A percentile compares a stretch with the other conserved stretches of the same genome.
Evolutionary conservation across 805 yeast species (phyloP).

Genomic region (Barnettozyma populi): DNA sequence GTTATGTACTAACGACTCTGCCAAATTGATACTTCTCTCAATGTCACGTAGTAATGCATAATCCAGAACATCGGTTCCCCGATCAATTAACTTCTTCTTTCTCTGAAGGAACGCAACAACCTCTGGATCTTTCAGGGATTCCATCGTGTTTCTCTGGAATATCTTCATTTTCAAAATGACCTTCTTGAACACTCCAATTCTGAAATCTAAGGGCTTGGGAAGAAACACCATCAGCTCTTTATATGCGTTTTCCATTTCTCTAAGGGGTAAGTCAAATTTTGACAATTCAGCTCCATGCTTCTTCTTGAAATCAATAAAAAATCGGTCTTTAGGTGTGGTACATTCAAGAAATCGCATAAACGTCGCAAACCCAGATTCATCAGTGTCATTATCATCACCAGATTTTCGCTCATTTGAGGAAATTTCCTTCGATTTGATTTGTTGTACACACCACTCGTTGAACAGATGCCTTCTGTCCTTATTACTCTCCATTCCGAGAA

Average conservation of each 20-base stretch:
- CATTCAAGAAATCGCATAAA: constrained; percentile 27
- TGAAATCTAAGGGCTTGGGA: constrained; percentile 16
- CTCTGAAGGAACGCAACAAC: neutral
- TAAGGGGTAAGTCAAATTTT: constrained; percentile 25
- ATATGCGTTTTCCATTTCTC: constrained; percentile 33
- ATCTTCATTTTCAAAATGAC: constrained; percentile 15
- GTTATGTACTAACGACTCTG: constrained; percentile 2
- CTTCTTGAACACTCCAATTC: constrained; percentile 15
- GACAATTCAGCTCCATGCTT: constrained; percentile 26
- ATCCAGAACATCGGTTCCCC: neutral
- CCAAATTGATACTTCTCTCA: neutral
- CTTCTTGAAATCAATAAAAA: constrained; percentile 37
- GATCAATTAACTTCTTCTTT: neutral
- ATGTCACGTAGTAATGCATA: neutral
- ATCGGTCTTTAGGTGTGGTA: constrained; percentile 22
- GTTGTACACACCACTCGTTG: constrained; percentile 38
- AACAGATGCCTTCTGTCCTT: constrained; percentile 34
- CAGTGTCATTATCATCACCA: too few relatives aligned
- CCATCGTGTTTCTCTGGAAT: constrained; percentile 14
- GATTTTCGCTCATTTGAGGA: too few relatives aligned
- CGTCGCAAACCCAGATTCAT: constrained; percentile 14
- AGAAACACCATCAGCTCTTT: constrained; percentile 27
- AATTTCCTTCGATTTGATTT: neutral
- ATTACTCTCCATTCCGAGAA: constrained; percentile 30
- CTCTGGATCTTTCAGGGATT: neutral